Percentiles rank a stretch among this genome's conserved stretches.
phyloP scores from a whole-genome alignment of 164 flowering plant genomes.

The Vitis vinifera region ASM3070453v1 NC_081808.1:18900001-18900500 shows the following conservation, averaged over 20 bases:
- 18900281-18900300: conserved; percentile 25
- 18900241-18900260: conserved; percentile 2
- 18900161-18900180: background rate
- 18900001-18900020: no score
- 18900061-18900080: background rate
- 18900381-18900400: conserved; percentile 17
- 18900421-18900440: conserved; percentile 7
- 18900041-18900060: conserved; percentile 5
- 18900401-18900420: background rate
- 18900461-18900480: no score
- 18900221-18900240: conserved; percentile 1
- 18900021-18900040: no score
- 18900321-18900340: conserved; percentile 39
- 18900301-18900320: conserved; percentile 34
- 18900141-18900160: background rate
- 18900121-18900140: no score
- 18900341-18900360: conserved; percentile 37
- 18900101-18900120: no score
- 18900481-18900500: no score
- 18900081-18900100: no score
- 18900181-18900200: background rate
- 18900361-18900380: conserved; percentile 11
- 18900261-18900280: conserved; percentile 5
- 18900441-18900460: background rate
- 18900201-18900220: no score